These are phyloP conservation scores for Nakazawaea sp. DNA, from an alignment of 805 yeast genomes.

Conservation along the genomic window DNA sequence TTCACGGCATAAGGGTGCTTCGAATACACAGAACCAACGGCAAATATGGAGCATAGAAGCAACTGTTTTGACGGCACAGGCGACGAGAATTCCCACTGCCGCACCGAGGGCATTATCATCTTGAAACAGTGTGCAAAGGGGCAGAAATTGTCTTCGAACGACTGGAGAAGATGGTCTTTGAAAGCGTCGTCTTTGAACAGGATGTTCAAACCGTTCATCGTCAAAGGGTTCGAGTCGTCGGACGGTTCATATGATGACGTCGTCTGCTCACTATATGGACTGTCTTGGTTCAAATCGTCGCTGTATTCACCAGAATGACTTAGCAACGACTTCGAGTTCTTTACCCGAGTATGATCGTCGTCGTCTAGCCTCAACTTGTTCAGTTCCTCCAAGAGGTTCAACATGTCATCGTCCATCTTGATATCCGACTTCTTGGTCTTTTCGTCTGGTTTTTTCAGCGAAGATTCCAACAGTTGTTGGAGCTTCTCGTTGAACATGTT, in stretches of 20 bases:
- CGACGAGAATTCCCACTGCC: constrained; percentile 14
- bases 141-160: constrained; percentile 14
- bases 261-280: constrained; percentile 7
- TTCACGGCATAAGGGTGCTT: constrained; percentile 12
- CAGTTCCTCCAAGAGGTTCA: constrained; percentile 4
- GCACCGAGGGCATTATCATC: constrained; percentile 12
- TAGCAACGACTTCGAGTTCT: constrained; percentile 1
- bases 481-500: constrained; percentile 15
- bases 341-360: constrained; percentile 4
- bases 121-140: constrained; percentile 12
- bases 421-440: constrained; percentile 12
- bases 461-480: constrained; percentile 17
- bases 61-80: constrained; percentile 18
- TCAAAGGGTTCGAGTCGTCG: constrained; percentile 6
- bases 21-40: constrained; percentile 19
- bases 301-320: constrained; percentile 5
- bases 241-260: constrained; percentile 2
- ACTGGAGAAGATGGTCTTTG: constrained; percentile 4
- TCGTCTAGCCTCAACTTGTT: constrained; percentile 7
- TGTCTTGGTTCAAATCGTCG: neutral
- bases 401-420: constrained; percentile 5
- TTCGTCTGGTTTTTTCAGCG: constrained; percentile 21
- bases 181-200: constrained; percentile 14
- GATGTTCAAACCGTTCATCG: constrained; percentile 13
- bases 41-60: constrained; percentile 19